Percentiles rank a stretch among this genome's conserved stretches.
phyloP scores from a whole-genome alignment of 2,329 filamentous ascomycete genomes.

The Pezicula carpinea region DNA sequence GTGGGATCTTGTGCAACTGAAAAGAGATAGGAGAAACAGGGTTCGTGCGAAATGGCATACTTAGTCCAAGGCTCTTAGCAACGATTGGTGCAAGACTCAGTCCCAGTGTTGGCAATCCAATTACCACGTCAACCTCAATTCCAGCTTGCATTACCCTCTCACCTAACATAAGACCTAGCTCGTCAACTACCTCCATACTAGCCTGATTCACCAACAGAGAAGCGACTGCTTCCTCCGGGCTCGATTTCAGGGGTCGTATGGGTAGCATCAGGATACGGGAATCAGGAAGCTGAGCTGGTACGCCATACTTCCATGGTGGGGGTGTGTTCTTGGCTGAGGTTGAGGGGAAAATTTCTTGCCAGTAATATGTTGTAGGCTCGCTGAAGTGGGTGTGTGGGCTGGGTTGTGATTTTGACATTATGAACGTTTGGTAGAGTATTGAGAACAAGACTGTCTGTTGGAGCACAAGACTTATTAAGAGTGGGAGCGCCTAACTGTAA shows the following conservation, averaged over 20 bases:
- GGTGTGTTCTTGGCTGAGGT: neutral
- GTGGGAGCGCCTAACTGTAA: neutral
- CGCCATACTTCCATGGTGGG: slow-evolving; percentile 18
- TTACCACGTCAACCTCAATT: slow-evolving; percentile 17
- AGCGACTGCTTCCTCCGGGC: slow-evolving; percentile 19
- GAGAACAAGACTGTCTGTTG: neutral
- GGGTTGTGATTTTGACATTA: neutral
- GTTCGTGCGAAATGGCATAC: slow-evolving; percentile 7
- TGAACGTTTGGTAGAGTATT: neutral
- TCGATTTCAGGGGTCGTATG: slow-evolving; percentile 14
- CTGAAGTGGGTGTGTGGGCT: slow-evolving; percentile 14
- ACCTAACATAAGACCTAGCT: slow-evolving; percentile 13
- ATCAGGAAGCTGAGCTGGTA: slow-evolving; percentile 18
- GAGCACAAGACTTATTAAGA: neutral
- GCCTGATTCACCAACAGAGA: slow-evolving; percentile 24
- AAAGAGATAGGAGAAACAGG: neutral
- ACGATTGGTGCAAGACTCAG: slow-evolving; percentile 18
- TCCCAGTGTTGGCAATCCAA: slow-evolving; percentile 24
- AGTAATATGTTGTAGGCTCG: slow-evolving; percentile 22
- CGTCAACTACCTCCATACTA: slow-evolving; percentile 15
- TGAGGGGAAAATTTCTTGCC: slow-evolving; percentile 18
- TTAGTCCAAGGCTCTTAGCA: slow-evolving; percentile 15
- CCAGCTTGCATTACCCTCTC: slow-evolving; percentile 3
- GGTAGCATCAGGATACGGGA: slow-evolving; percentile 18
- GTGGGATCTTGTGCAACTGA: neutral